Percentiles rank a stretch among this genome's conserved stretches.
Conservation (phyloP, 805 yeast species). For the Lipomyces mesembrius region DNA sequence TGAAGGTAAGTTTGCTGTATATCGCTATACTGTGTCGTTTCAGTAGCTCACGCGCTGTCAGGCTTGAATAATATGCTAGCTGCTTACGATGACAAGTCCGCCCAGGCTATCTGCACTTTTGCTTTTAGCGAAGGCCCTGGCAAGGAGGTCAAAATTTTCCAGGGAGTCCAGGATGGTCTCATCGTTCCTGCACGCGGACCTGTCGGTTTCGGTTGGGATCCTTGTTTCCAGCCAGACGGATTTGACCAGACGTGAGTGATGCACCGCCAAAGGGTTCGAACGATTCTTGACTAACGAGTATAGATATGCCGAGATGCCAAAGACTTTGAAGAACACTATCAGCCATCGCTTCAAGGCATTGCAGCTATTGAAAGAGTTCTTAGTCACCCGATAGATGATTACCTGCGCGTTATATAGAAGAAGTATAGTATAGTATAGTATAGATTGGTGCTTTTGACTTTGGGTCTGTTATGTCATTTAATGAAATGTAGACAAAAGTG, state of each 20-base stretch:
- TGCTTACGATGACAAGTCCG: constrained; percentile 82
- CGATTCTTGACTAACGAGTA: not conserved
- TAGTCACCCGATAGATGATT: constrained; percentile 32
- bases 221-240: constrained; percentile 84
- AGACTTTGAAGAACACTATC: constrained; percentile 72
- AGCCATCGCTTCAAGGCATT: constrained; percentile 90
- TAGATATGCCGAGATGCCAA: constrained; percentile 84
- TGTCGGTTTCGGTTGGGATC: constrained; percentile 91
- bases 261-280: not conserved
- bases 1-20: constrained; percentile 42
- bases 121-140: constrained; percentile 89
- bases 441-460: not conserved
- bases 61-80: constrained; percentile 78
- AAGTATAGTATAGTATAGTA: not conserved
- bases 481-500: not conserved
- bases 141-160: constrained; percentile 71
- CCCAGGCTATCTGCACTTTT: constrained; percentile 88
- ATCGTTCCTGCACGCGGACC: constrained; percentile 83
- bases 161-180: constrained; percentile 67
- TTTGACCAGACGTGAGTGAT: constrained; percentile 57
- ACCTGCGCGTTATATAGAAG: not conserved
- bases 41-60: not conserved
- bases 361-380: constrained; percentile 64
- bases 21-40: too few species aligned
- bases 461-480: not conserved